Evolutionary conservation across 1,284 basidiomycete genomes (phyloP).

Genomic region (Malassezia sp.): DNA sequence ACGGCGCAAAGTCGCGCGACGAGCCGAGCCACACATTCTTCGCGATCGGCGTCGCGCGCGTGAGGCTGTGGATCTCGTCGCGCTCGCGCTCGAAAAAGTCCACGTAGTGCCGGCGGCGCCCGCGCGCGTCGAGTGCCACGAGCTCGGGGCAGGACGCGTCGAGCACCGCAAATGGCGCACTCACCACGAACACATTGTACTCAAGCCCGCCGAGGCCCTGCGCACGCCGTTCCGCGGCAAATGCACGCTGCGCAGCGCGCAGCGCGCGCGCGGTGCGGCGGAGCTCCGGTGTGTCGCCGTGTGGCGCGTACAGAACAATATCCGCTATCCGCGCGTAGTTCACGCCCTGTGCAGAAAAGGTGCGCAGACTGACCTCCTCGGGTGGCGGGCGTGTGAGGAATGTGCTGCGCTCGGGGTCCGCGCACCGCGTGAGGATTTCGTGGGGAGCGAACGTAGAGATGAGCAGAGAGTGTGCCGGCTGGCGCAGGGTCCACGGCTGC

Average conservation of each 20-base stretch:
- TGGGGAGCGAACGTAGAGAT: slow-evolving; percentile 30
- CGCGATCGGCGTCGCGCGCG: slow-evolving; percentile 67
- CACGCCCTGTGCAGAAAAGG: slow-evolving; percentile 49
- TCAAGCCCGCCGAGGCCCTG: slow-evolving; percentile 54
- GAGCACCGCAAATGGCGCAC: slow-evolving; percentile 54
- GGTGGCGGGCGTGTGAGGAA: too few species aligned
- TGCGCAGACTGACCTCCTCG: slow-evolving; percentile 38
- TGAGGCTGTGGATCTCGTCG: slow-evolving; percentile 79
- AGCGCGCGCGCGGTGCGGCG: slow-evolving; percentile 30
- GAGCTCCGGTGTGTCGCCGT: slow-evolving; percentile 29
- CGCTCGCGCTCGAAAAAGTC: slow-evolving; percentile 57
- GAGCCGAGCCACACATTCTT: slow-evolving; percentile 52
- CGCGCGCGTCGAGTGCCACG: slow-evolving; percentile 51
- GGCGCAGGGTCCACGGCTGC: slow-evolving; percentile 11
- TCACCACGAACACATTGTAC: slow-evolving; percentile 78
- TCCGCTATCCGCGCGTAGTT: slow-evolving; percentile 82
- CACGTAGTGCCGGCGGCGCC: slow-evolving; percentile 48
- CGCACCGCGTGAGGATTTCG: slow-evolving; percentile 29
- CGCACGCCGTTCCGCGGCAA: slow-evolving; percentile 50
- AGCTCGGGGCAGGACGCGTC: slow-evolving; percentile 51
- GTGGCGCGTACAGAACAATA: slow-evolving; percentile 63
- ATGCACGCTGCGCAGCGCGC: slow-evolving; percentile 32
- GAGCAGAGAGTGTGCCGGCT: slow-evolving; percentile 29
- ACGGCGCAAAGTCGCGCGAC: slow-evolving; percentile 5
- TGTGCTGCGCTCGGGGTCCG: slow-evolving; percentile 22